These are phyloP conservation scores for Brasenia schreberi DNA, from an alignment of 164 flowering plant genomes.

Conservation along the genomic window DNA sequence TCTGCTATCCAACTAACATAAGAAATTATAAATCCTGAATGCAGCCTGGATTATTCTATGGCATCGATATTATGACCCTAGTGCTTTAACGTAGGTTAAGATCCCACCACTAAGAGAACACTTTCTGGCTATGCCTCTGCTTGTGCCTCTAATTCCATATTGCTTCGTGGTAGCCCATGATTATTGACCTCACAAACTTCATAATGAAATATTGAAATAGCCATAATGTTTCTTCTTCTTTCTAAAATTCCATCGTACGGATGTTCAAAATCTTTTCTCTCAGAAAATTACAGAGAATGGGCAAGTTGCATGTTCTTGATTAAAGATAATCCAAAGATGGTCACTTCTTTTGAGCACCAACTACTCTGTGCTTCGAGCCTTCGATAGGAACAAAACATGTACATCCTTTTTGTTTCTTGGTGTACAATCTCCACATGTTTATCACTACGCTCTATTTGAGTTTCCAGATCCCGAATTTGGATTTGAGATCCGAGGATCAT, in stretches of 20 bases:
- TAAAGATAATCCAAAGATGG: not conserved
- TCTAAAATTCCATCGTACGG: not conserved
- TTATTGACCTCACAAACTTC: not conserved
- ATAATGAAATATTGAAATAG: no score
- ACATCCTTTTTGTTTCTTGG: not conserved
- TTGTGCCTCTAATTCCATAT: not conserved
- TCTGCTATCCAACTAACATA: not conserved
- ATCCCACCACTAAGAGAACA: not conserved
- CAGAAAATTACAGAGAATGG: not conserved
- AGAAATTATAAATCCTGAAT: not conserved
- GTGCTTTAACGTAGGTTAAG: not conserved
- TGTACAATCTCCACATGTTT: not conserved
- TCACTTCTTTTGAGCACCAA: not conserved
- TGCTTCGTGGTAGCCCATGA: not conserved
- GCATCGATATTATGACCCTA: not conserved
- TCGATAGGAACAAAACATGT: no score
- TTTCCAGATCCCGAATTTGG: not conserved
- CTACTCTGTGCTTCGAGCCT: not conserved
- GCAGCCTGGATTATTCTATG: not conserved
- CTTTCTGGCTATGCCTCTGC: not conserved
- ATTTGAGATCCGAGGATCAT: no score
- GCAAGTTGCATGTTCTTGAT: not conserved
- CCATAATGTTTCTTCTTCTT: not conserved
- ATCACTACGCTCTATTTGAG: not conserved
- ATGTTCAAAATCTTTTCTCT: not conserved